phyloP scores from a whole-genome alignment of 805 yeast genomes.

The Yarrowia yakushimensis region DNA sequence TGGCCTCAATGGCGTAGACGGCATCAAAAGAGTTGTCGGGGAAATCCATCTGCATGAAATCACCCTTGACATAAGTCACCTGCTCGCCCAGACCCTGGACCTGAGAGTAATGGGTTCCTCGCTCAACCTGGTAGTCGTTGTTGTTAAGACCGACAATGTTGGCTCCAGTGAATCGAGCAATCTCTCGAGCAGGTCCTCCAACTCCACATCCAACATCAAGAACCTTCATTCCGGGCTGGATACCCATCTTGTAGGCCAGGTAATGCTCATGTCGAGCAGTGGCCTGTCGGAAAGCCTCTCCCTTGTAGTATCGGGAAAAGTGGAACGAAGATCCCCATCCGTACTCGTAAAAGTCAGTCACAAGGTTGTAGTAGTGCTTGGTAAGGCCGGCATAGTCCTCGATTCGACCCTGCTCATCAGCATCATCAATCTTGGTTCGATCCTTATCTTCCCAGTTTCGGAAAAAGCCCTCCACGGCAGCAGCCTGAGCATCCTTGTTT shows the following conservation, averaged over 20 bases:
- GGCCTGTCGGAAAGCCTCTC: slow-evolving; percentile 92
- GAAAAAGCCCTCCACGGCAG: slow-evolving; percentile 86
- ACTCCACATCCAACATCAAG: slow-evolving; percentile 99
- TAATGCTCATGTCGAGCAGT: slow-evolving; percentile 94
- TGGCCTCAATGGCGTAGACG: slow-evolving; percentile 97
- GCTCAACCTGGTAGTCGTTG: slow-evolving; percentile 91
- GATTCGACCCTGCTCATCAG: slow-evolving; percentile 52
- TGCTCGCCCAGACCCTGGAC: slow-evolving; percentile 63
- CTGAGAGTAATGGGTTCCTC: slow-evolving; percentile 79
- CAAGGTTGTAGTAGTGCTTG: slow-evolving; percentile 93
- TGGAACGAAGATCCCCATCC: slow-evolving; percentile 99
- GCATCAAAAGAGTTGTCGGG: slow-evolving; percentile 88
- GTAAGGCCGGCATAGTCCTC: slow-evolving; percentile 87
- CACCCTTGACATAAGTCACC: slow-evolving; percentile 89
- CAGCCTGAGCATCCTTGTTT: slow-evolving; percentile 71
- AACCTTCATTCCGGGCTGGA: slow-evolving; percentile 76
- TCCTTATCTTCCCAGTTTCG: slow-evolving; percentile 95
- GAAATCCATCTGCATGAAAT: slow-evolving; percentile 98
- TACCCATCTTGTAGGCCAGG: slow-evolving; percentile 80
- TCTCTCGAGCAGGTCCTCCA: slow-evolving; percentile 99
- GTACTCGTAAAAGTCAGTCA: slow-evolving; percentile 96
- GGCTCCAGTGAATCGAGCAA: slow-evolving; percentile 84
- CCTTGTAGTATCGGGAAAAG: slow-evolving; percentile 87
- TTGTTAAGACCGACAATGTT: slow-evolving; percentile 87
- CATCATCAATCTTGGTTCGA: slow-evolving; percentile 58